Conservation (phyloP, 75 land plant genomes). For the Isoetes taiwanensis region DNA sequence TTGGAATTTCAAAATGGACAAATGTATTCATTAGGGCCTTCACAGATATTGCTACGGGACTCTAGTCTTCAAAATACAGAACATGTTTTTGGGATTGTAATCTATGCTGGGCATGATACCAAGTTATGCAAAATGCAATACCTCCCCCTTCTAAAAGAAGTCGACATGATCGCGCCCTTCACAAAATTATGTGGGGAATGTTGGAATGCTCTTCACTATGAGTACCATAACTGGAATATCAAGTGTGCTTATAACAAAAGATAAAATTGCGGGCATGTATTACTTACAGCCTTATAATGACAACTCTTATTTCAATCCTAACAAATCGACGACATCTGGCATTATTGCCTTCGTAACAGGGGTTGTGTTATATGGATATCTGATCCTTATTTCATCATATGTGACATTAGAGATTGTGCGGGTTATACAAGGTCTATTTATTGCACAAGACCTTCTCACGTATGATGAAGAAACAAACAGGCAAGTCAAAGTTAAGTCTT, state of each 20-base stretch:
- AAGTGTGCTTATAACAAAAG: background rate
- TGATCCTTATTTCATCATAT: background rate
- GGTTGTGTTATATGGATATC: slow-evolving; percentile 1
- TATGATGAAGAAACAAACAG: background rate
- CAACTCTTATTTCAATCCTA: slow-evolving; percentile 28
- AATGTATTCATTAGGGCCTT: slow-evolving; percentile 24
- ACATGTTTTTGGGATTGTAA: slow-evolving; percentile 29
- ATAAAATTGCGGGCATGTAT: background rate
- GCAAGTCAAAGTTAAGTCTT: background rate
- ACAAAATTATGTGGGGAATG: slow-evolving; percentile 13
- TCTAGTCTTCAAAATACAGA: slow-evolving; percentile 40
- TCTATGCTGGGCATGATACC: slow-evolving; percentile 39
- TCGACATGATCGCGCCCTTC: slow-evolving; percentile 19
- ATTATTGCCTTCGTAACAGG: slow-evolving; percentile 12
- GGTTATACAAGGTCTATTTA: background rate
- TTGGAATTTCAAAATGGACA: background rate
- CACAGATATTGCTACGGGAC: slow-evolving; percentile 34
- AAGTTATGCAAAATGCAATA: slow-evolving; percentile 36
- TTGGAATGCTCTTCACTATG: slow-evolving; percentile 11
- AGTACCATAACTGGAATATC: slow-evolving; percentile 10
- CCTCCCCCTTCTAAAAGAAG: slow-evolving; percentile 28
- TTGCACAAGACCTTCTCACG: background rate
- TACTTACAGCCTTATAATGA: slow-evolving; percentile 7
- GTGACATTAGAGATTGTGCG: slow-evolving; percentile 1
- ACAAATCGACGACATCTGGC: slow-evolving; percentile 25